phyloP scores from a whole-genome alignment of 495 filamentous ascomycete genomes.

The Echria macrotheca region DNA sequence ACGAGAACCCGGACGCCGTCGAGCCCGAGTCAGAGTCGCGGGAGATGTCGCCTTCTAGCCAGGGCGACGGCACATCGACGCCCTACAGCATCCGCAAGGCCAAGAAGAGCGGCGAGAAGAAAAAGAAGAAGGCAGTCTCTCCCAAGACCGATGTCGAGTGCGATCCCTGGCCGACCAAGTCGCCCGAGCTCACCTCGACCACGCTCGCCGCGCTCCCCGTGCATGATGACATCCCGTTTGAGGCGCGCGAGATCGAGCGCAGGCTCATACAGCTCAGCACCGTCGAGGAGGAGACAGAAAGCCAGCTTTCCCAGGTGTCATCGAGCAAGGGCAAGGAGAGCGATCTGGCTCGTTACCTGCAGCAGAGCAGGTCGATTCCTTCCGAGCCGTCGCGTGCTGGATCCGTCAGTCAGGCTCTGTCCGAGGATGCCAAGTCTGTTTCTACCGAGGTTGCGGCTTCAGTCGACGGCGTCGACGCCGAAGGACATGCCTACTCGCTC shows the following conservation, averaged over 20 bases:
- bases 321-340: constrained; percentile 1
- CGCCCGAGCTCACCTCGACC: constrained; percentile 11
- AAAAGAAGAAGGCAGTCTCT: constrained; percentile 27
- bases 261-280: constrained; percentile 25
- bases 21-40: constrained; percentile 3
- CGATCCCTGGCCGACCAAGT: constrained; percentile 19
- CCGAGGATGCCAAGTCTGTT: neutral
- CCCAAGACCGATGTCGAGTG: constrained; percentile 14
- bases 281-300: constrained; percentile 24
- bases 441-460: neutral
- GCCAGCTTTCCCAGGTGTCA: constrained; percentile 14
- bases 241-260: constrained; percentile 16
- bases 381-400: constrained; percentile 10
- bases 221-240: constrained; percentile 12
- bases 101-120: constrained; percentile 18
- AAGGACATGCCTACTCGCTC: constrained; percentile 15
- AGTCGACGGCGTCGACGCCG: constrained; percentile 3
- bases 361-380: constrained; percentile 6
- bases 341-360: neutral
- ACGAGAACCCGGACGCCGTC: neutral
- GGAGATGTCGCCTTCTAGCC: constrained; percentile 14
- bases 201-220: no score
- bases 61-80: constrained; percentile 14
- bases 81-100: constrained; percentile 23
- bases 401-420: neutral